Conservation (phyloP, 139 green algal species). For the Chlamydomonas eustigma region DNA sequence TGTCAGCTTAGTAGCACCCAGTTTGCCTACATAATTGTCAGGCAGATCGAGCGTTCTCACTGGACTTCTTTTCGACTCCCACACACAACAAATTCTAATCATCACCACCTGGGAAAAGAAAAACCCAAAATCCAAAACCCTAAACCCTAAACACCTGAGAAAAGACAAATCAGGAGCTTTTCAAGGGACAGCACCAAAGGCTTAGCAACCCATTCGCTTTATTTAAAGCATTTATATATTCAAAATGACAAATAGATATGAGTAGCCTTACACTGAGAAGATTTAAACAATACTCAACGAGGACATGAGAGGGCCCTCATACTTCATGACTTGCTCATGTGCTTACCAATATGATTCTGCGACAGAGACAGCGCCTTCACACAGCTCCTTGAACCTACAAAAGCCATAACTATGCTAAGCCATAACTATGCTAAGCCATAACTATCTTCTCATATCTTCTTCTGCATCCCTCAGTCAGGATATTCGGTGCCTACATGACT, state of each 20-base stretch:
- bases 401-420: too few species aligned
- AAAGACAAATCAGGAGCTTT: neutral
- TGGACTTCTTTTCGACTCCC: neutral
- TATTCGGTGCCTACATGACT: too few species aligned
- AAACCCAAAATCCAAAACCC: neutral
- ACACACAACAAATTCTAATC: neutral
- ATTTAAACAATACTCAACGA: neutral
- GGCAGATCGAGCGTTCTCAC: neutral
- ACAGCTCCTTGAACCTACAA: conserved; percentile 10
- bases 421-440: too few species aligned
- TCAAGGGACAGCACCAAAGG: neutral
- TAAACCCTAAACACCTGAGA: neutral
- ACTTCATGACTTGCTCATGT: neutral
- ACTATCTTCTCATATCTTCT: too few species aligned
- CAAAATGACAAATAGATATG: too few species aligned
- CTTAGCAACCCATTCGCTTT: neutral
- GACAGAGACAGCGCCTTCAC: conserved; percentile 45
- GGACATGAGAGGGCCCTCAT: neutral
- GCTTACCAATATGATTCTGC: conserved; percentile 43
- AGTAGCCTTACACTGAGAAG: too few species aligned
- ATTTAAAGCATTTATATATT: too few species aligned
- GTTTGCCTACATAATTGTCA: conserved; percentile 43
- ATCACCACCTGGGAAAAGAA: neutral
- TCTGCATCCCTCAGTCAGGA: too few species aligned
- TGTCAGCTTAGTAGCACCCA: conserved; percentile 30